A percentile compares a stretch with the other conserved stretches of the same genome.
phyloP scores from a whole-genome alignment of 1,284 basidiomycete genomes.

The Papiliotrema flavescens region DNA sequence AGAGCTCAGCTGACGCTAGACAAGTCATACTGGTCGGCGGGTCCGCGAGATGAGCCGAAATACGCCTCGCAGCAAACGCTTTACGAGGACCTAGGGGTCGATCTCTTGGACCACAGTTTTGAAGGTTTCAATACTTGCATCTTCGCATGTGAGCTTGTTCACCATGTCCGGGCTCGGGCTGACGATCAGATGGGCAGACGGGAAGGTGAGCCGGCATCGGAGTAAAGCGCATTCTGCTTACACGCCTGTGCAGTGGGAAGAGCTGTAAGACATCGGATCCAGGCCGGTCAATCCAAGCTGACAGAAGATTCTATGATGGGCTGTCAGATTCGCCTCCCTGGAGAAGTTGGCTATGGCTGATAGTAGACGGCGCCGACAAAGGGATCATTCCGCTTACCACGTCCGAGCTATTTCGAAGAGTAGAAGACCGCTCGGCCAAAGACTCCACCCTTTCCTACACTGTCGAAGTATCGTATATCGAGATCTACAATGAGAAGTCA shows the following conservation, averaged over 20 bases:
- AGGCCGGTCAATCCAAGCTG: no score
- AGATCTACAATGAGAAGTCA: conserved; percentile 95
- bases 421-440: conserved; percentile 61
- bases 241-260: conserved; percentile 33
- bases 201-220: conserved; percentile 34
- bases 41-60: conserved; percentile 74
- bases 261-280: conserved; percentile 45
- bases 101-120: conserved; percentile 91
- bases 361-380: conserved; percentile 87
- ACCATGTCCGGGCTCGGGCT: not conserved
- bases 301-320: conserved; percentile 84
- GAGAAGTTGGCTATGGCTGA: not conserved
- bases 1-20: no score
- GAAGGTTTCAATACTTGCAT: conserved; percentile 97
- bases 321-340: conserved; percentile 60
- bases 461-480: conserved; percentile 95
- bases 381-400: conserved; percentile 97
- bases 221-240: conserved; percentile 5
- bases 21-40: conserved; percentile 94
- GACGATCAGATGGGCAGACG: conserved; percentile 42
- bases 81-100: conserved; percentile 91
- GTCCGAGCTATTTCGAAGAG: conserved; percentile 82
- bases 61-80: conserved; percentile 92
- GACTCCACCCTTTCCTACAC: conserved; percentile 75
- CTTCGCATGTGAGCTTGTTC: conserved; percentile 75